phyloP scores from a whole-genome alignment of 345 rosid genomes.

The Citrus reticulata region DNA sequence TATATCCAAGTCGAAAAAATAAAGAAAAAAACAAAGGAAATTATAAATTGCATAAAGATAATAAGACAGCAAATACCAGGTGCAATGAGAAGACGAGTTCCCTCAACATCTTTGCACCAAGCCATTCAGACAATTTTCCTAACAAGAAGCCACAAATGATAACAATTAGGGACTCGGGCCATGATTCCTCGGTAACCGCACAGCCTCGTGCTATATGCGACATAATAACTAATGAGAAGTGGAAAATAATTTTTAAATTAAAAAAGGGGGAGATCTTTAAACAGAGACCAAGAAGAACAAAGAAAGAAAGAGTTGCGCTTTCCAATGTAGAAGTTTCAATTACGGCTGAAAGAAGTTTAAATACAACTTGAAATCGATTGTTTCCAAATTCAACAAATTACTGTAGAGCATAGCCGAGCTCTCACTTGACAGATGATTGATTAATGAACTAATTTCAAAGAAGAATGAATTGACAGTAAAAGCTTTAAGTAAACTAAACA shows the following conservation, averaged over 20 bases:
- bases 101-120: slow-evolving; percentile 32
- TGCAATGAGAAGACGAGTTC: slow-evolving; percentile 41
- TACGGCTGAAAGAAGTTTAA: not conserved
- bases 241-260: not conserved
- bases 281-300: not conserved
- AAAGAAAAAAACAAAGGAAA: not conserved
- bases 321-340: too few species aligned
- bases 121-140: slow-evolving; percentile 8
- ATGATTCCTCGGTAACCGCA: not conserved
- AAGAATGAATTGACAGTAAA: not conserved
- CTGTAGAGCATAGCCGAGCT: not conserved
- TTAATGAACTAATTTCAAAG: too few species aligned
- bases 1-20: too few species aligned
- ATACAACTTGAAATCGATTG: too few species aligned
- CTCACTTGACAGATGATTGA: not conserved
- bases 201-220: not conserved
- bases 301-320: too few species aligned
- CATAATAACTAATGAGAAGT: too few species aligned
- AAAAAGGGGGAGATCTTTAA: too few species aligned
- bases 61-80: slow-evolving; percentile 14
- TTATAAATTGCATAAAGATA: not conserved
- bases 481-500: not conserved
- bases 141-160: not conserved
- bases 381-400: too few species aligned
- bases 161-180: not conserved